A percentile compares a stretch with the other conserved stretches of the same genome.
Conservation (phyloP, 345 rosid genomes). For the Eucalyptus paniculata region DNA sequence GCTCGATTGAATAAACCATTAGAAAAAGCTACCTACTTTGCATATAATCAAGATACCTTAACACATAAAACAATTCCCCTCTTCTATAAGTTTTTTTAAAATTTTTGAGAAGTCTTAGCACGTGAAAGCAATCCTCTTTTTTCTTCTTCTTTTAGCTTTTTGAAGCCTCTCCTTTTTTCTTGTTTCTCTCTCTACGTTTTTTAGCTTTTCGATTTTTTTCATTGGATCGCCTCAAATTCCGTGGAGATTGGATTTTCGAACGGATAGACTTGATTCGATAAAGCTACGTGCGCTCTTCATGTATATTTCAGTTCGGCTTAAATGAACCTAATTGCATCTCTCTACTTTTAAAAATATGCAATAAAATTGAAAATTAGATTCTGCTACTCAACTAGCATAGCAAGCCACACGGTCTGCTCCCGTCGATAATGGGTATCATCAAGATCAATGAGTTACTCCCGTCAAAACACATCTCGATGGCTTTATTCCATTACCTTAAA, state of each 20-base stretch:
- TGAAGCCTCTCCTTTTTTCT: not conserved
- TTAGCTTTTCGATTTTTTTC: not conserved
- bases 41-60: not conserved
- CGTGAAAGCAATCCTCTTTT: not conserved
- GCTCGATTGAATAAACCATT: not conserved
- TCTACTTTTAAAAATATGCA: not conserved
- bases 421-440: not conserved
- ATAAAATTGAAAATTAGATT: not conserved
- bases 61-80: not conserved
- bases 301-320: not conserved
- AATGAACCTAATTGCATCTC: not conserved
- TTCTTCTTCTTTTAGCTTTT: not conserved
- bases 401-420: not conserved
- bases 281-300: not conserved
- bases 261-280: accelerated
- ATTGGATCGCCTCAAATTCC: not conserved
- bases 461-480: not conserved
- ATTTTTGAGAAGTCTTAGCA: not conserved
- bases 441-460: not conserved
- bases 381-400: not conserved
- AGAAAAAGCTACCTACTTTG: not conserved
- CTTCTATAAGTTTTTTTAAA: too few relatives aligned
- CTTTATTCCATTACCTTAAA: not conserved
- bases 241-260: not conserved
- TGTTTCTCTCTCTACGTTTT: too few relatives aligned